Conservation (phyloP, 2,329 filamentous ascomycete species). For the Bisporella sp. region DNA sequence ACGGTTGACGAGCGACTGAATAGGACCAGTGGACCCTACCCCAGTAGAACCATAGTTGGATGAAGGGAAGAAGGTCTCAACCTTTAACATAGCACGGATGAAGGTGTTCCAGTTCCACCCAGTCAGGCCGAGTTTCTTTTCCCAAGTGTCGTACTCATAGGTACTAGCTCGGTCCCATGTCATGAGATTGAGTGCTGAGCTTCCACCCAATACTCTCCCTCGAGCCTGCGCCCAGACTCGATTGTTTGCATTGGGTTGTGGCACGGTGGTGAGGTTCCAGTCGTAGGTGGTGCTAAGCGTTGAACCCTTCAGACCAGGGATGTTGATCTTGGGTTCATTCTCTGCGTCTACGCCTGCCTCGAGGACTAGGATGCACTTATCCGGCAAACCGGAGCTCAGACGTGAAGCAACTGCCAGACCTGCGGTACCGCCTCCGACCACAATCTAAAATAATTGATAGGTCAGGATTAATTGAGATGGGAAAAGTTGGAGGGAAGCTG, state of each 20-base stretch:
- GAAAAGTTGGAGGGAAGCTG: too few species aligned
- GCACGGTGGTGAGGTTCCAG: slow-evolving; percentile 33
- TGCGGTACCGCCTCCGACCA: slow-evolving; percentile 39
- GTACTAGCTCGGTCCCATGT: slow-evolving; percentile 15
- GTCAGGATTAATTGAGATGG: too few species aligned
- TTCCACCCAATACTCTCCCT: slow-evolving; percentile 31
- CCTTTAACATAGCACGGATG: slow-evolving; percentile 17
- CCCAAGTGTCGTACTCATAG: slow-evolving; percentile 32
- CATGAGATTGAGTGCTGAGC: slow-evolving; percentile 27
- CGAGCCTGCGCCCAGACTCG: slow-evolving; percentile 19
- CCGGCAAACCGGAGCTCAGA: slow-evolving; percentile 30
- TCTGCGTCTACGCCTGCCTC: slow-evolving; percentile 22
- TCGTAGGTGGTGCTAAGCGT: slow-evolving; percentile 32
- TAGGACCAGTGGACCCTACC: slow-evolving; percentile 30
- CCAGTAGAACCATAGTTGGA: slow-evolving; percentile 18
- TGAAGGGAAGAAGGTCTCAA: slow-evolving; percentile 10
- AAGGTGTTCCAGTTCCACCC: slow-evolving; percentile 36
- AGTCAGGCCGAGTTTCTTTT: slow-evolving; percentile 31
- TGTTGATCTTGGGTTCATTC: slow-evolving; percentile 30
- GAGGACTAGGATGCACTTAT: slow-evolving; percentile 28
- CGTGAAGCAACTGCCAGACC: slow-evolving; percentile 36
- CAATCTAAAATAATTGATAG: slow-evolving; percentile 18
- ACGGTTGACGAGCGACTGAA: slow-evolving; percentile 34
- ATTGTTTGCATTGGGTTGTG: slow-evolving; percentile 26
- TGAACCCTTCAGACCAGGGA: slow-evolving; percentile 29